These are phyloP conservation scores for Ganoderma lucidum DNA, from an alignment of 1,284 basidiomycete species.

Conservation along the genomic window DNA sequence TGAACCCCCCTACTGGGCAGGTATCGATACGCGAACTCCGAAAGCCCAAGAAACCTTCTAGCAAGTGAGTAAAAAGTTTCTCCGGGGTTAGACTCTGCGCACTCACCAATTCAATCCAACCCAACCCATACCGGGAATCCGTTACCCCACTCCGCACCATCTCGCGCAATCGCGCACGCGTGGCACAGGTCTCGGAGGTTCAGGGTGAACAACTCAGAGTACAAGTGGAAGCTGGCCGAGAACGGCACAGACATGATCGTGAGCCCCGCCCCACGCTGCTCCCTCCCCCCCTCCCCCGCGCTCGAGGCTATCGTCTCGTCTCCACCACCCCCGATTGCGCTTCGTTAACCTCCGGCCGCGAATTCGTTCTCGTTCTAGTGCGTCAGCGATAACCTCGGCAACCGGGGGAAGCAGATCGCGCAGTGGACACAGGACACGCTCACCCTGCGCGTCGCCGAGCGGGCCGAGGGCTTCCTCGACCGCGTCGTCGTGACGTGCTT, in stretches of 20 bases:
- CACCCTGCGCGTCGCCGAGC: constrained; percentile 50
- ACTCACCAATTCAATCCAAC: constrained; percentile 2
- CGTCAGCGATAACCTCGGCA: constrained; percentile 46
- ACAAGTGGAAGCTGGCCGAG: constrained; percentile 65
- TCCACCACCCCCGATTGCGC: constrained; percentile 1
- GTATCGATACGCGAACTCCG: constrained; percentile 57
- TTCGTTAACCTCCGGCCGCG: constrained; percentile 15
- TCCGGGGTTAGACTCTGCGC: not conserved
- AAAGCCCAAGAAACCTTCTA: constrained; percentile 54
- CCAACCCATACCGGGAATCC: not conserved
- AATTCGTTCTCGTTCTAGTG: constrained; percentile 47
- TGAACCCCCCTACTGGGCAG: constrained; percentile 39
- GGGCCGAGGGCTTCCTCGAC: constrained; percentile 54
- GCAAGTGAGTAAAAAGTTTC: constrained; percentile 50
- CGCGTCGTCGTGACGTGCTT: constrained; percentile 63
- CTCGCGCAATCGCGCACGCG: not conserved
- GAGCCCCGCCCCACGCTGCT: constrained; percentile 31
- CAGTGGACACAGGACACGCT: constrained; percentile 52
- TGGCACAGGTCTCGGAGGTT: constrained; percentile 59
- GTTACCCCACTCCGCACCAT: not conserved
- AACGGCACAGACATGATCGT: constrained; percentile 57
- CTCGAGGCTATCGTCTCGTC: not conserved
- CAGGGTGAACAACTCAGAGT: constrained; percentile 56
- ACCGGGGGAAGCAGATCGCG: constrained; percentile 56
- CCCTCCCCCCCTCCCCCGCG: not conserved